A percentile compares a stretch with the other conserved stretches of the same genome.
Evolutionary conservation across 1,139 yeast genomes (phyloP).

Genomic region (Yamadazyma triangularis): DNA sequence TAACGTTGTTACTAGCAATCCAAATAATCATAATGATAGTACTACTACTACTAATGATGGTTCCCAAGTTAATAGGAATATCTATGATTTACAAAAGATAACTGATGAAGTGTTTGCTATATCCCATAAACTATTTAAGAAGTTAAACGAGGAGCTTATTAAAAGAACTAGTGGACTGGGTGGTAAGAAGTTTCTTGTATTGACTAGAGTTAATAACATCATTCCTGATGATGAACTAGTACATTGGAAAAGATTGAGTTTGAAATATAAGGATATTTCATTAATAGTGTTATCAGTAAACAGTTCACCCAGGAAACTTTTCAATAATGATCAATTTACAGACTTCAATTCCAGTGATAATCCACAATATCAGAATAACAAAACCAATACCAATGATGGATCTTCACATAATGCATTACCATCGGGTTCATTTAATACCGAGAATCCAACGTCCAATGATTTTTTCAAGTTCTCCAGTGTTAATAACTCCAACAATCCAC

Average conservation of each 20-base stretch:
- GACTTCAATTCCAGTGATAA: background rate
- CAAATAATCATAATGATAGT: conserved; percentile 5
- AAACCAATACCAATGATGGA: background rate
- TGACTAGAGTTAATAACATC: conserved; percentile 66
- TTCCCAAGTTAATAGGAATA: conserved; percentile 11
- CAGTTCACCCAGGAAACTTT: conserved; percentile 52
- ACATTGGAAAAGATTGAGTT: conserved; percentile 69
- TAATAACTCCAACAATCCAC: conserved; percentile 17
- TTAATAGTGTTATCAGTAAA: conserved; percentile 74
- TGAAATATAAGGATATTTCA: conserved; percentile 56
- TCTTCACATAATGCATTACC: background rate
- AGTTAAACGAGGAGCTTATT: conserved; percentile 29
- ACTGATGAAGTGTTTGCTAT: conserved; percentile 39
- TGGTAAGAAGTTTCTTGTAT: conserved; percentile 60
- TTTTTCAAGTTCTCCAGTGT: conserved; percentile 8
- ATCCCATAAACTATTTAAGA: conserved; percentile 33
- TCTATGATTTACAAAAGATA: conserved; percentile 28
- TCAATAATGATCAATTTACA: conserved; percentile 17
- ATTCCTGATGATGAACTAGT: conserved; percentile 76
- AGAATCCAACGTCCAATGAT: conserved; percentile 5
- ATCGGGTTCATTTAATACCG: background rate
- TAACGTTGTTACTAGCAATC: background rate
- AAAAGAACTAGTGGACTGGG: conserved; percentile 29
- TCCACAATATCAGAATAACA: background rate
- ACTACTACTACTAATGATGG: conserved; percentile 5